Percentiles rank a stretch among this genome's conserved stretches.
Evolutionary conservation across 139 green algal species (phyloP).

Genomic region (Chlamydomonas schloesseri): DNA sequence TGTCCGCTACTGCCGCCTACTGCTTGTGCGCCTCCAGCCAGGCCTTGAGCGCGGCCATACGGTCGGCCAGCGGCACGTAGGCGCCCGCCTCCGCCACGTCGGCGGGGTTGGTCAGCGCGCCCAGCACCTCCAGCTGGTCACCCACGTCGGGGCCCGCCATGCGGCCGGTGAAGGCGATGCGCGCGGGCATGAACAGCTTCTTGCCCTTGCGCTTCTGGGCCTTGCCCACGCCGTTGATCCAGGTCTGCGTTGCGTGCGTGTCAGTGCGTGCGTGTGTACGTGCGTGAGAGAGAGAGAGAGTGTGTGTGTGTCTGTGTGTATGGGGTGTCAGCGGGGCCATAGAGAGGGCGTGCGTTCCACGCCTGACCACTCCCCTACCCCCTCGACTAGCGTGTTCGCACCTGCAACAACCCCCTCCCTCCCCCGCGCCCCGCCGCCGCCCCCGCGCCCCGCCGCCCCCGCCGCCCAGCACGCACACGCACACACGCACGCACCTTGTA

Average conservation of each 20-base stretch:
- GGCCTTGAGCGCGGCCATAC: slow-evolving; percentile 73
- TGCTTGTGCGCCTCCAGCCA: slow-evolving; percentile 62
- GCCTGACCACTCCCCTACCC: no score
- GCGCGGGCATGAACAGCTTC: slow-evolving; percentile 97
- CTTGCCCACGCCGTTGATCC: slow-evolving; percentile 95
- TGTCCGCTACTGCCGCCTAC: no score
- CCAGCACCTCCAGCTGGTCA: slow-evolving; percentile 83
- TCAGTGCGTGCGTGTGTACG: no score
- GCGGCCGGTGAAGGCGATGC: slow-evolving; percentile 91
- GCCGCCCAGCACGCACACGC: not conserved
- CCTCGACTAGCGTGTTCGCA: no score
- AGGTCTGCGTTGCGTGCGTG: slow-evolving; percentile 61
- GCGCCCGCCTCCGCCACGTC: slow-evolving; percentile 68
- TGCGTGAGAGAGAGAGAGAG: no score
- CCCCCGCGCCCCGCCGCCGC: no score
- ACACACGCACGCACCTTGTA: slow-evolving; percentile 74
- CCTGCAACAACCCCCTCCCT: no score
- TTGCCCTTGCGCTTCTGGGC: slow-evolving; percentile 97
- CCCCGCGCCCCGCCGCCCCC: no score
- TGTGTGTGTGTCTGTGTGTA: no score
- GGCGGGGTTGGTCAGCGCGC: slow-evolving; percentile 6
- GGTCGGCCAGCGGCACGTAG: slow-evolving; percentile 71
- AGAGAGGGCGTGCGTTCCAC: no score
- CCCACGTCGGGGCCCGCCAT: slow-evolving; percentile 89
- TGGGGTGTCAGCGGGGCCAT: no score